Evolutionary conservation across 2,329 filamentous ascomycete genomes (phyloP).

Genomic region (Monilinia vaccinii-corymbosi): DNA sequence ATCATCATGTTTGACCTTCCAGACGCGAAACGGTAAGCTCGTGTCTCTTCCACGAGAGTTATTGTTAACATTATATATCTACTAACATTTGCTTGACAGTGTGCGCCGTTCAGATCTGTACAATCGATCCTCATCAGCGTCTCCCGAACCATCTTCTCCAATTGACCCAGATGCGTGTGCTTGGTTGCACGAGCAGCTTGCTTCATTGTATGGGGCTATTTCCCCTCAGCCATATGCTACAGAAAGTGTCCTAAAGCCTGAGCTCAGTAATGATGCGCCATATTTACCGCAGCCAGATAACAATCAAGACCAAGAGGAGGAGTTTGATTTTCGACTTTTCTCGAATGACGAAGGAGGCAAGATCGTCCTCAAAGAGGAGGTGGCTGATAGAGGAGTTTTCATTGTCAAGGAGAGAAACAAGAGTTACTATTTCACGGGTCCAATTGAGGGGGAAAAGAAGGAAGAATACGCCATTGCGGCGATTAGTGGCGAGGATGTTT

Average conservation of each 20-base stretch:
- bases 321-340: conserved; percentile 51
- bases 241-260: not conserved
- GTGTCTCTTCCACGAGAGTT: not conserved
- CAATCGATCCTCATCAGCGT: conserved; percentile 22
- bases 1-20: conserved; percentile 42
- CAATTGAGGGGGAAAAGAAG: conserved; percentile 32
- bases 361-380: conserved; percentile 40
- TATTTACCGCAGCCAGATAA: conserved; percentile 1
- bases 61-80: not conserved
- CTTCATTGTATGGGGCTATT: conserved; percentile 21
- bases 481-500: conserved; percentile 43
- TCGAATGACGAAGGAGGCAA: conserved; percentile 30
- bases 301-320: conserved; percentile 27
- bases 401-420: conserved; percentile 34
- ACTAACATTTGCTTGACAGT: conserved; percentile 26
- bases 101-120: conserved; percentile 48
- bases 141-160: conserved; percentile 13
- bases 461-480: conserved; percentile 38
- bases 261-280: conserved; percentile 23
- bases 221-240: not conserved
- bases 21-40: conserved; percentile 41
- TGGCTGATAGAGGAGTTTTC: conserved; percentile 33
- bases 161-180: conserved; percentile 21
- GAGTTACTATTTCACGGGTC: conserved; percentile 40
- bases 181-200: conserved; percentile 19